Conservation (phyloP, 2,329 filamentous ascomycete genomes). For the Phoma sp. region DNA sequence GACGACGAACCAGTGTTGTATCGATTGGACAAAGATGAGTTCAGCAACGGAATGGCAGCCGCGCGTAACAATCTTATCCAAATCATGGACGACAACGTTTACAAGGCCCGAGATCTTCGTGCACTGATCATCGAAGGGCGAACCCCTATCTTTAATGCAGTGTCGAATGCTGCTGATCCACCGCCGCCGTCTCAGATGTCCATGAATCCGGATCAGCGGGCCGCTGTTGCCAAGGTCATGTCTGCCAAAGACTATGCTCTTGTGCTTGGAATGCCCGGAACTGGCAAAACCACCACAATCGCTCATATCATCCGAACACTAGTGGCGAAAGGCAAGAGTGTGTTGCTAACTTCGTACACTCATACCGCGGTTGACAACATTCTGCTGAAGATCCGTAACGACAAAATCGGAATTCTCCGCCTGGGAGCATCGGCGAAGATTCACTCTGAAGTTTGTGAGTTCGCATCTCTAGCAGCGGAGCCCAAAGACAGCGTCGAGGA, state of each 20-base stretch:
- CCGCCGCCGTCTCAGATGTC: conserved; percentile 61
- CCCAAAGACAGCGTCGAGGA: conserved; percentile 81
- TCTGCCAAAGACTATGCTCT: conserved; percentile 92
- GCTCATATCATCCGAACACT: conserved; percentile 94
- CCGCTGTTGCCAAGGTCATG: conserved; percentile 93
- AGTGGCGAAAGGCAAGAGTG: conserved; percentile 86
- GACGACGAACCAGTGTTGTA: conserved; percentile 69
- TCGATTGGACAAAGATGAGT: conserved; percentile 95
- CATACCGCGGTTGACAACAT: conserved; percentile 99
- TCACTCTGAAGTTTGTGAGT: conserved; percentile 84
- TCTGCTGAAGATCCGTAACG: conserved; percentile 82
- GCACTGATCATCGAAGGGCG: conserved; percentile 79
- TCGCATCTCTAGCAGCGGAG: conserved; percentile 77
- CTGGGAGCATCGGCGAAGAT: conserved; percentile 85
- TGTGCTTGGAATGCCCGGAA: conserved; percentile 98
- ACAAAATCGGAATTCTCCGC: conserved; percentile 80
- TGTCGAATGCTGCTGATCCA: conserved; percentile 66
- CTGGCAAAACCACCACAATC: conserved; percentile 97
- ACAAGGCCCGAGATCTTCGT: conserved; percentile 74
- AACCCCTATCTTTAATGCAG: conserved; percentile 73
- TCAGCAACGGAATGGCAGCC: conserved; percentile 95
- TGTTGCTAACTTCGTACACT: conserved; percentile 92
- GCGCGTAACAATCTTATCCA: conserved; percentile 93
- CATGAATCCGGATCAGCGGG: conserved; percentile 86
- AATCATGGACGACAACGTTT: conserved; percentile 81